A percentile compares a stretch with the other conserved stretches of the same genome.
Evolutionary conservation across 805 yeast genomes (phyloP).

Genomic region (Zygoascus biomembranicola): DNA sequence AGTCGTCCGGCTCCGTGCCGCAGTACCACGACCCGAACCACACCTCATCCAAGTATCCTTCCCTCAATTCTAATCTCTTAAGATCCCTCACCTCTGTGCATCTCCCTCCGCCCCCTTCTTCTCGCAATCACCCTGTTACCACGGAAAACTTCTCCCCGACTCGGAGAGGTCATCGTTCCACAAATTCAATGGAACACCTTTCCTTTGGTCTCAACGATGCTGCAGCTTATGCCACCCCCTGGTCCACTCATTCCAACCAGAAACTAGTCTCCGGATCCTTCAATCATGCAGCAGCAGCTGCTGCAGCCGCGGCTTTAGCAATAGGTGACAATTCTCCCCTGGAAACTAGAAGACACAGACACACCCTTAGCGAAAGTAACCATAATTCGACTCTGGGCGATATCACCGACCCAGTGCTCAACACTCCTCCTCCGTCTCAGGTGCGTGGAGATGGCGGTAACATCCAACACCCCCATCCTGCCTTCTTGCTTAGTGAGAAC

Average conservation of each 20-base stretch:
- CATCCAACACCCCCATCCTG: not conserved
- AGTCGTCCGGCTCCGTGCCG: not conserved
- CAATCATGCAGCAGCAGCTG: not conserved
- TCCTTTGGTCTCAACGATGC: not conserved
- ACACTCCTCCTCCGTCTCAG: slow-evolving; percentile 19
- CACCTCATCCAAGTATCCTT: not conserved
- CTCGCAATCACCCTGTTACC: slow-evolving; percentile 8
- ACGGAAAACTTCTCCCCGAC: not conserved
- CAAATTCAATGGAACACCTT: not conserved
- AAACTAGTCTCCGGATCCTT: not conserved
- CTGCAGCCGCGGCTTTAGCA: not conserved
- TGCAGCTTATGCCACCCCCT: not conserved
- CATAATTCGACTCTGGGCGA: slow-evolving; percentile 6
- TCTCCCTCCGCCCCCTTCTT: slow-evolving; percentile 34
- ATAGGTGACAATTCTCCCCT: not conserved
- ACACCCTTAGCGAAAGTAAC: not conserved
- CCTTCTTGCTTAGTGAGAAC: not conserved
- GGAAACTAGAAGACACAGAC: not conserved
- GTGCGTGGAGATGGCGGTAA: slow-evolving; percentile 3
- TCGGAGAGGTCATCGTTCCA: not conserved
- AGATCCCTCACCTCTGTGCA: slow-evolving; percentile 32
- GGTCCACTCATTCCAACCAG: not conserved
- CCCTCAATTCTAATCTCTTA: not conserved
- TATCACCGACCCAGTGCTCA: slow-evolving; percentile 10
- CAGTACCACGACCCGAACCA: not conserved